Evolutionary conservation across 208 protist species (phyloP), one percentile per base, ranked within the genome.

Genomic region (Novymonas esmeraldas): DNA sequence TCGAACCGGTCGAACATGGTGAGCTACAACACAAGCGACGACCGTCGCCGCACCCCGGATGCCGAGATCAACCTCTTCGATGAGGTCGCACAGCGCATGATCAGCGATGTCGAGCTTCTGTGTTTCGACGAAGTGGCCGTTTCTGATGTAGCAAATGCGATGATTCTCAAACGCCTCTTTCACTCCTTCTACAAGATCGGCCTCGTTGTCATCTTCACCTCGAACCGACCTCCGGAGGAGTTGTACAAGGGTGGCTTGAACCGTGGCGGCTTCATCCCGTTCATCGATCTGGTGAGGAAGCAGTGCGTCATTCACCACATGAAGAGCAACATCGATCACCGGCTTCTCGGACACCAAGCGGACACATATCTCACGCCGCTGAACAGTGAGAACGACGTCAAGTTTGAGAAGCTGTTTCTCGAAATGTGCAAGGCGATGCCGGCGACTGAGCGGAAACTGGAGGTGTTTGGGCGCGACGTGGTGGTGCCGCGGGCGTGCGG

Each of bases 81-180:
- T 52, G 92, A 94, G 60, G 64, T 98, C 0, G 88, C 92, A 4
- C 81, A 94, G 57, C 82, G 94, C 16, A 81, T 98, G 67, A 84
- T 93, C n/a, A 73, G 64, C 20, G 80, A 98, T 46, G 89, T 95
- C 11, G 87, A 95, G 64, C 81, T 99, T 9, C 81, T 98, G 1
- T 99, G 97, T 79, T 99, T 99, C 70, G 97, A 97, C 56, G 92
- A 97, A 65, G 86, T 97, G 14, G 90, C 94, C 28, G 93, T 98
- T 1, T 87, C 90, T 5, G 96, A 99, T 72, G 91, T 99, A 5
- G 96, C 93, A 3, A 88, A 98, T 69, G 96, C 96, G 0, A 98
- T 98, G 96, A 98, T 99, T 58, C 65, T 99, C 26, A 91, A 95
- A 44, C 80, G 96, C 20, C 76, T 98, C 2, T 98, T 98, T 58